These are phyloP conservation scores for Suhomyces coccinellae DNA, from an alignment of 1,139 yeast genomes.

Conservation along the genomic window DNA sequence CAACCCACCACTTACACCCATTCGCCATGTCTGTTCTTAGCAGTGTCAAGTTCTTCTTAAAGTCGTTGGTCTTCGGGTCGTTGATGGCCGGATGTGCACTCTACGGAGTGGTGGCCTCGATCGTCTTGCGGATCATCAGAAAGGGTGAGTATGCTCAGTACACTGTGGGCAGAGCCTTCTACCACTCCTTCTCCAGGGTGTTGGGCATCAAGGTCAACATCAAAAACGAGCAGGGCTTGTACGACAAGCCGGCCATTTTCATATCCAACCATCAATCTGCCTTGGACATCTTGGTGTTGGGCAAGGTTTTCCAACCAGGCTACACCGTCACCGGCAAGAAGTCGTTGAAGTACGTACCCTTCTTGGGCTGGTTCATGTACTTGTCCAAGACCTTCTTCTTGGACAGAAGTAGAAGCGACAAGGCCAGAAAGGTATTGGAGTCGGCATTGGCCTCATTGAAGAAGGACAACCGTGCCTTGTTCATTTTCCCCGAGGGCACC, in stretches of 20 bases:
- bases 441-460: conserved; percentile 64
- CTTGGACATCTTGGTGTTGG: conserved; percentile 77
- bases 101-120: conserved; percentile 77
- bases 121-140: conserved; percentile 64
- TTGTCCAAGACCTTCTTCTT: conserved; percentile 88
- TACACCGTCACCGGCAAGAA: conserved; percentile 93
- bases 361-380: conserved; percentile 94
- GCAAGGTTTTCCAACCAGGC: conserved; percentile 80
- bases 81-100: conserved; percentile 61
- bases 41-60: conserved; percentile 51
- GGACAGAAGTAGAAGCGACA: conserved; percentile 76
- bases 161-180: conserved; percentile 84
- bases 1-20: neutral
- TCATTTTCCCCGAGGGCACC: conserved; percentile 95
- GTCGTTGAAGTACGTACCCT: conserved; percentile 81
- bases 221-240: conserved; percentile 52
- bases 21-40: conserved; percentile 11
- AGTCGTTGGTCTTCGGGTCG: conserved; percentile 53
- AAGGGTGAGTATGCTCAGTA: conserved; percentile 83
- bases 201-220: conserved; percentile 72
- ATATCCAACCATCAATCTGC: conserved; percentile 92
- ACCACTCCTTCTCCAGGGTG: conserved; percentile 54
- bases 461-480: conserved; percentile 64
- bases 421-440: conserved; percentile 74
- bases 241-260: conserved; percentile 77